phyloP scores from a whole-genome alignment of 1,284 basidiomycete species.

The Veloboletus limbatus region DNA sequence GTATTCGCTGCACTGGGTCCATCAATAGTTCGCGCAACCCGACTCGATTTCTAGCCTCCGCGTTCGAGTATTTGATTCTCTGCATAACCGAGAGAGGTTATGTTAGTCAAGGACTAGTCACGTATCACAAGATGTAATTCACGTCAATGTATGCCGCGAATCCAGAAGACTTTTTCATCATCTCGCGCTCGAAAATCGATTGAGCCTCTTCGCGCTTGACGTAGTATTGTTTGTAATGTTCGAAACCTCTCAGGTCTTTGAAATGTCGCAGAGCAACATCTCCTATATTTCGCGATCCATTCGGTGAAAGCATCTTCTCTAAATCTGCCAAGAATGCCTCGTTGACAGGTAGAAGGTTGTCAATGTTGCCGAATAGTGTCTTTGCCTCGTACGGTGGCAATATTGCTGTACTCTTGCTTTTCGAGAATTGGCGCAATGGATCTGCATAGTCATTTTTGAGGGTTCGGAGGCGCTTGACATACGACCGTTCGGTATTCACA shows the following conservation, averaged over 20 bases:
- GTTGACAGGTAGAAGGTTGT: conserved; percentile 84
- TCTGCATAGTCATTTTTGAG: conserved; percentile 86
- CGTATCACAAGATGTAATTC: conserved; percentile 29
- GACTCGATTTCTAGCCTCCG: conserved; percentile 79
- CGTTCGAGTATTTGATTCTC: conserved; percentile 87
- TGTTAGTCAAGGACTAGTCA: conserved; percentile 17
- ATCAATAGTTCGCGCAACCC: conserved; percentile 94
- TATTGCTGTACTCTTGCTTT: conserved; percentile 81
- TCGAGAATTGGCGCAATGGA: conserved; percentile 83
- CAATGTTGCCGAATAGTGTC: conserved; percentile 91
- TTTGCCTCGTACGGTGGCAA: conserved; percentile 90
- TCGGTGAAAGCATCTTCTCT: conserved; percentile 67
- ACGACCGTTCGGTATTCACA: conserved; percentile 73
- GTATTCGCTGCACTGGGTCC: conserved; percentile 99
- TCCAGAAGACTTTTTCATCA: conserved; percentile 69
- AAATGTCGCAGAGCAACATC: conserved; percentile 87
- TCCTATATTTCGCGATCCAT: conserved; percentile 64
- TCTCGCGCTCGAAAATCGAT: conserved; percentile 80
- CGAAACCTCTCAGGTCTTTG: conserved; percentile 78
- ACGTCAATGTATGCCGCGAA: conserved; percentile 88
- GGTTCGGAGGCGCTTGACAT: conserved; percentile 69
- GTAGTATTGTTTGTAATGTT: conserved; percentile 90
- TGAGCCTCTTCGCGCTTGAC: conserved; percentile 93
- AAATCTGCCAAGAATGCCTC: conserved; percentile 84
- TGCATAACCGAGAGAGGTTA: conserved; percentile 31